Evolutionary conservation across 768 basidiomycete species (phyloP).

Genomic region (Clavulina sp.): DNA sequence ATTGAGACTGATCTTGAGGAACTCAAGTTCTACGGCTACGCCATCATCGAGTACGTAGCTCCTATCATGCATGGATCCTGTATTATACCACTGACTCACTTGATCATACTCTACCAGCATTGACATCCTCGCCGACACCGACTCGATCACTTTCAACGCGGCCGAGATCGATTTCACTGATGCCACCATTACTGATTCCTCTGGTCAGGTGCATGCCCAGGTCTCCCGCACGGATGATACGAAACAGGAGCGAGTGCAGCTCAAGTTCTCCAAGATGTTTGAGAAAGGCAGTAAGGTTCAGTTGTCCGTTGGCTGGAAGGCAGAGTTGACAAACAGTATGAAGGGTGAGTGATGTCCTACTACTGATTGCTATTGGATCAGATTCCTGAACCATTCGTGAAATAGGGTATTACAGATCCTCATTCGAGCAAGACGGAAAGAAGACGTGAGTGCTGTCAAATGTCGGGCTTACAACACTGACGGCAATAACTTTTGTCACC

Average conservation of each 20-base stretch:
- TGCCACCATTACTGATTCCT: slow-evolving; percentile 38
- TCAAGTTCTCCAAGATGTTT: slow-evolving; percentile 38
- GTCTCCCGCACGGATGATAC: slow-evolving; percentile 35
- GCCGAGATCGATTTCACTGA: slow-evolving; percentile 39
- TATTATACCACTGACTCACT: no score
- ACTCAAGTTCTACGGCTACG: slow-evolving; percentile 60
- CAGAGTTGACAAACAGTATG: slow-evolving; percentile 53
- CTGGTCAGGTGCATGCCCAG: slow-evolving; percentile 30
- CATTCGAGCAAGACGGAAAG: slow-evolving; percentile 43
- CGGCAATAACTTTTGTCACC: no score
- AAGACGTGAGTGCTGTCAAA: slow-evolving; percentile 24
- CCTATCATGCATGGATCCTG: background rate
- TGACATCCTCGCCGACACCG: slow-evolving; percentile 42
- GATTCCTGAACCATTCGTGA: no score
- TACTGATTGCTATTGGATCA: no score
- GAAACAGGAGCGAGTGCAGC: slow-evolving; percentile 43
- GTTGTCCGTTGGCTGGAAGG: slow-evolving; percentile 49
- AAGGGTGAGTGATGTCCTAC: slow-evolving; percentile 31
- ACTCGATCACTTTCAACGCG: slow-evolving; percentile 46
- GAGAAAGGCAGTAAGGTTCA: slow-evolving; percentile 52
- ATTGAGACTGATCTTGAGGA: slow-evolving; percentile 42
- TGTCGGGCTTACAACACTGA: no score
- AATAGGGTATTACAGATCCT: slow-evolving; percentile 51
- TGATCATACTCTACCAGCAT: slow-evolving; percentile 32
- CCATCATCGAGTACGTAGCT: slow-evolving; percentile 42